Conservation (phyloP, 345 rosid genomes). For the Citrus sp. region DNA sequence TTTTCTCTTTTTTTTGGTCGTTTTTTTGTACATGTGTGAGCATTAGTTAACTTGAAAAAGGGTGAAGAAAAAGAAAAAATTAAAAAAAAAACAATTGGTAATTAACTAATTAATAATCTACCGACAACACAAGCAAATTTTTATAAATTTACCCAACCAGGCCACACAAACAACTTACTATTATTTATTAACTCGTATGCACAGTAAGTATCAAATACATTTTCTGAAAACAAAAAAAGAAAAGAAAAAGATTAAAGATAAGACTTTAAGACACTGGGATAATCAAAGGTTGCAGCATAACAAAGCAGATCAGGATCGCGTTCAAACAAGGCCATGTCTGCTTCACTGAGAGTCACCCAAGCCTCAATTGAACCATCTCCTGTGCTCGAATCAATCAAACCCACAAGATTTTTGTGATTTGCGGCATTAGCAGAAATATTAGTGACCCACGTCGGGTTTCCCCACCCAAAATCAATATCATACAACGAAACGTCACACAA, state of each 20-base stretch:
- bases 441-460: conserved; percentile 41
- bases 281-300: conserved; percentile 21
- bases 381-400: conserved; percentile 26
- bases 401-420: conserved; percentile 13
- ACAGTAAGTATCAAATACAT: background rate
- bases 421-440: background rate
- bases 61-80: no score
- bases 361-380: conserved; percentile 47
- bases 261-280: conserved; percentile 25
- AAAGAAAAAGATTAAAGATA: background rate
- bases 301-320: conserved; percentile 36
- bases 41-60: no score
- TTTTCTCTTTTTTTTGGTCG: no score
- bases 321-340: conserved; percentile 38
- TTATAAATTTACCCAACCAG: no score
- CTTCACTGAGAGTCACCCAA: conserved; percentile 35
- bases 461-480: conserved; percentile 40
- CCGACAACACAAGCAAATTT: background rate
- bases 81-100: no score
- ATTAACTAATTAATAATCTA: no score
- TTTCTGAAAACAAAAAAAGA: background rate
- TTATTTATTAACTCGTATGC: background rate
- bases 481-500: conserved; percentile 24
- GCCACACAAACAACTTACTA: background rate
- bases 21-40: no score